Conservation (phyloP, 371 early-diverging fungal species). For the Amoeboaphelidium protococcarum region DNA sequence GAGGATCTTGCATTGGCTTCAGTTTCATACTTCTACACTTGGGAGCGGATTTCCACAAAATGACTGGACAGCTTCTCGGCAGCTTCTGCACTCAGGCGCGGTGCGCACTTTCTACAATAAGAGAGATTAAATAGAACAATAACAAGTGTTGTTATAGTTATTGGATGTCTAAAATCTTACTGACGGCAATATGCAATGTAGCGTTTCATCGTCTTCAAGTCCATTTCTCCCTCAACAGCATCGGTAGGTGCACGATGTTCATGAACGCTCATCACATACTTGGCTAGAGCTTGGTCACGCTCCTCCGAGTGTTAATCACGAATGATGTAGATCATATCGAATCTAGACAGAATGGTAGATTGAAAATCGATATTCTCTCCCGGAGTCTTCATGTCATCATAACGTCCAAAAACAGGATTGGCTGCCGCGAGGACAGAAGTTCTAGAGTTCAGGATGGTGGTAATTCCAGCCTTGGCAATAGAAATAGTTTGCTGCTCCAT, state of each 20-base stretch:
- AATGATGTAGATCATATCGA: conserved; percentile 91
- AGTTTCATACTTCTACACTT: conserved; percentile 52
- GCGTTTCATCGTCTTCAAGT: conserved; percentile 68
- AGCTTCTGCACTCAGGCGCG: conserved; percentile 24
- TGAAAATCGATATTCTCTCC: conserved; percentile 99
- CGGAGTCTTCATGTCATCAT: conserved; percentile 92
- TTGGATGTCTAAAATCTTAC: conserved; percentile 26
- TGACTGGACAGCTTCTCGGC: conserved; percentile 72
- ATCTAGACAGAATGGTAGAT: conserved; percentile 89
- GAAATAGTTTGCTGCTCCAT: conserved; percentile 99
- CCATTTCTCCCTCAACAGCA: conserved; percentile 40
- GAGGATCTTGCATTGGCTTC: conserved; percentile 42
- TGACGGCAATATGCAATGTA: conserved; percentile 82
- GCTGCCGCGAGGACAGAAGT: conserved; percentile 98
- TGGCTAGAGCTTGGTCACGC: conserved; percentile 69
- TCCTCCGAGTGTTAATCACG: conserved; percentile 66
- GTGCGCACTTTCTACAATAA: background rate
- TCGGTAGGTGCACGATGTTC: conserved; percentile 35
- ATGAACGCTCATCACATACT: conserved; percentile 75
- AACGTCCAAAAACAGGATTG: conserved; percentile 99
- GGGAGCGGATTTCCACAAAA: conserved; percentile 75
- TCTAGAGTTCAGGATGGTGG: conserved; percentile 93
- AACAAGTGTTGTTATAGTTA: too few species aligned
- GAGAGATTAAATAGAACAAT: background rate
- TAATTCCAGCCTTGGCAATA: conserved; percentile 99